phyloP scores from a whole-genome alignment of 495 filamentous ascomycete species.

The Amniculicola lignicola region DNA sequence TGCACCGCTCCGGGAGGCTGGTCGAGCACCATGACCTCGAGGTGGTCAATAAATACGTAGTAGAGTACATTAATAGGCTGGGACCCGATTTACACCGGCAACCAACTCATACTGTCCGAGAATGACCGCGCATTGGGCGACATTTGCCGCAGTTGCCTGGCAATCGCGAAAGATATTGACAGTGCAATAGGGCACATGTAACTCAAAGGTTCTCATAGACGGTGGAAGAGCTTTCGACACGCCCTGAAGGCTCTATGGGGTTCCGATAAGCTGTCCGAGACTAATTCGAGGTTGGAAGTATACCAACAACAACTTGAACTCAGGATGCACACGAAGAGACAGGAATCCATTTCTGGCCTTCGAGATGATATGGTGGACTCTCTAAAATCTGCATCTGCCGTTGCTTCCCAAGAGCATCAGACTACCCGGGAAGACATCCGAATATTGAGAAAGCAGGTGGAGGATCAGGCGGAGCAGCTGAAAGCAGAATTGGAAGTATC shows the following conservation, averaged over 20 bases:
- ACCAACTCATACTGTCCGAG: background rate
- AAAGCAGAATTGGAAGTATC: background rate
- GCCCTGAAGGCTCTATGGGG: background rate
- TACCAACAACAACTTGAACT: background rate
- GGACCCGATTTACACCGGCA: background rate
- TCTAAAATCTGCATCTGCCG: background rate
- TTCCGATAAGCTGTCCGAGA: background rate
- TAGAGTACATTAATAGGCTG: background rate
- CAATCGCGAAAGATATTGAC: background rate
- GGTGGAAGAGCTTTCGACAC: constrained; percentile 1
- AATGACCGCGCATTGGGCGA: background rate
- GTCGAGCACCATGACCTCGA: background rate
- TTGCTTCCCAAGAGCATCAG: background rate
- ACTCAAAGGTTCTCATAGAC: background rate
- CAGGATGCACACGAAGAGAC: background rate
- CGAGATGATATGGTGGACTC: background rate
- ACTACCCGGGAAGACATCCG: background rate
- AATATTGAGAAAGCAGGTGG: background rate
- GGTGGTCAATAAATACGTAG: background rate
- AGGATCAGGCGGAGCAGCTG: background rate
- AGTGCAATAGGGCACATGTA: background rate
- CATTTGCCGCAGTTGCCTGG: background rate
- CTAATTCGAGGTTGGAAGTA: background rate
- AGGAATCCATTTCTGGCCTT: background rate
- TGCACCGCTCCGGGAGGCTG: background rate